These are phyloP conservation scores for Apiospora aurea DNA, from an alignment of 2,329 filamentous ascomycete genomes.

Conservation along the genomic window DNA sequence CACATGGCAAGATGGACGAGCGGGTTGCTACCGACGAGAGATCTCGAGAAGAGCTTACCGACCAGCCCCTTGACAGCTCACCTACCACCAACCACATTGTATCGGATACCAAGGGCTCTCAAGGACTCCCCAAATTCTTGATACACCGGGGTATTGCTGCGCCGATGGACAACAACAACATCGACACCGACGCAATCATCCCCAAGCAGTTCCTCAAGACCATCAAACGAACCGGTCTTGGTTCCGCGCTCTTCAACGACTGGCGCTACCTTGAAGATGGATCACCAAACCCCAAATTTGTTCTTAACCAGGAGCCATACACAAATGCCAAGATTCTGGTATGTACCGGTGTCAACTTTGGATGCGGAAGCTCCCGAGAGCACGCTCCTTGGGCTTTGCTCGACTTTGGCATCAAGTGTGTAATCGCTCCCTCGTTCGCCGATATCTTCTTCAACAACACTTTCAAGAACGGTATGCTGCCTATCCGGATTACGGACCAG, in stretches of 20 bases:
- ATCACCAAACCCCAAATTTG: slow-evolving; percentile 78
- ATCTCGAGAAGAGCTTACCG: slow-evolving; percentile 60
- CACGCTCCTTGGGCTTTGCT: slow-evolving; percentile 97
- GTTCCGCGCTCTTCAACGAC: slow-evolving; percentile 84
- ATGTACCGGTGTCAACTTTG: slow-evolving; percentile 91
- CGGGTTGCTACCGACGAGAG: slow-evolving; percentile 57
- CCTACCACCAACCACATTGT: slow-evolving; percentile 70
- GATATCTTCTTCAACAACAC: slow-evolving; percentile 99
- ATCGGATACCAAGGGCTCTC: slow-evolving; percentile 53
- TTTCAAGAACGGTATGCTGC: slow-evolving; percentile 99
- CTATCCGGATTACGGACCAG: slow-evolving; percentile 76
- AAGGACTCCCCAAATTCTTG: slow-evolving; percentile 84
- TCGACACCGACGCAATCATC: slow-evolving; percentile 99
- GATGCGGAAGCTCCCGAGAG: slow-evolving; percentile 90
- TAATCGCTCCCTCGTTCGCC: slow-evolving; percentile 82
- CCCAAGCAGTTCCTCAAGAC: slow-evolving; percentile 99
- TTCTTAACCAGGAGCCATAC: slow-evolving; percentile 92
- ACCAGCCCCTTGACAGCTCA: slow-evolving; percentile 68
- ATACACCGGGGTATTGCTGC: slow-evolving; percentile 87
- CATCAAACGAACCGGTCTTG: slow-evolving; percentile 96
- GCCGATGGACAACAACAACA: slow-evolving; percentile 85
- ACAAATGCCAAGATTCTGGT: slow-evolving; percentile 87
- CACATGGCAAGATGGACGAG: slow-evolving; percentile 60
- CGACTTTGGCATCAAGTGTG: slow-evolving; percentile 93
- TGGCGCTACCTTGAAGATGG: slow-evolving; percentile 80